These are phyloP conservation scores for Lactarius trivialis DNA, from an alignment of 768 basidiomycete genomes.

Conservation along the genomic window DNA sequence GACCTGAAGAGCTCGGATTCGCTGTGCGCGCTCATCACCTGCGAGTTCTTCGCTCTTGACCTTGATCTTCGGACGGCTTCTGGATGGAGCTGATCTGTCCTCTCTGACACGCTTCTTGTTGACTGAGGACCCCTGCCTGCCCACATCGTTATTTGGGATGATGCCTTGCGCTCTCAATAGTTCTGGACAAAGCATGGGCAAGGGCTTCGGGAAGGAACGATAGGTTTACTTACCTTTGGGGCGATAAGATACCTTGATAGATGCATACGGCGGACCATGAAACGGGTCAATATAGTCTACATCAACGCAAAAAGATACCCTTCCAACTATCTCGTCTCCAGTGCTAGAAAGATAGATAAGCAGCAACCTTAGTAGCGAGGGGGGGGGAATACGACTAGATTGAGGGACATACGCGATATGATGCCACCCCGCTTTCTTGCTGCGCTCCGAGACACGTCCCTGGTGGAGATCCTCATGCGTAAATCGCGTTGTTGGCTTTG, in stretches of 20 bases:
- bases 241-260: conserved; percentile 14
- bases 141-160: background rate
- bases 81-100: conserved; percentile 2
- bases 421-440: conserved; percentile 20
- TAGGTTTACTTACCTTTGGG: conserved; percentile 11
- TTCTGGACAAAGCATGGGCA: background rate
- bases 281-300: conserved; percentile 1
- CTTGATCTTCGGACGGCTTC: background rate
- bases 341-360: background rate
- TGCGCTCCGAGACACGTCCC: conserved; percentile 13
- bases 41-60: background rate
- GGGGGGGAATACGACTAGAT: background rate
- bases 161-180: conserved; percentile 14
- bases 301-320: background rate
- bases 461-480: background rate
- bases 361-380: background rate
- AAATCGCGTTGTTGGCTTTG: too few relatives aligned
- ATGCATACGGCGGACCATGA: background rate
- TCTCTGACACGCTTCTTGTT: conserved; percentile 10
- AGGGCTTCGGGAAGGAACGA: background rate
- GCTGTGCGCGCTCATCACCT: background rate
- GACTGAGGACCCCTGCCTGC: background rate
- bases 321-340: background rate
- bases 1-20: conserved; percentile 14
- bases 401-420: conserved; percentile 1